Percentiles rank a stretch among this genome's conserved stretches.
Conservation (phyloP, 2,329 filamentous ascomycete species). For the Stachybotrys elegans region DNA sequence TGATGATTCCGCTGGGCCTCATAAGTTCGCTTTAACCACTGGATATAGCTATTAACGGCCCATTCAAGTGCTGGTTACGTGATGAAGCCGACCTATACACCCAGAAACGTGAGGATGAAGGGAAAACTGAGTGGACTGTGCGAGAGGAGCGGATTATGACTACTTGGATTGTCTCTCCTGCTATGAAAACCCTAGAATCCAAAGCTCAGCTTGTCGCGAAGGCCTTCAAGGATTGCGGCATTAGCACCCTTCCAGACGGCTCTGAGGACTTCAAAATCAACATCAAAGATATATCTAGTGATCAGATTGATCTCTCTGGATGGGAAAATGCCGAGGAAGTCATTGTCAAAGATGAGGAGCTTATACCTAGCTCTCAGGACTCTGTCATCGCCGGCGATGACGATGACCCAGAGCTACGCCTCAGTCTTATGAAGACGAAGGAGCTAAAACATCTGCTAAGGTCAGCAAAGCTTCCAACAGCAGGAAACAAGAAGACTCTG, state of each 20-base stretch:
- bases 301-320: neutral
- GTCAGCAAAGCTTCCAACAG: neutral
- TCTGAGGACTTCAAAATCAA: neutral
- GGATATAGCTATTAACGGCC: conserved; percentile 1
- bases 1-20: neutral
- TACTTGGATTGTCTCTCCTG: neutral
- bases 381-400: neutral
- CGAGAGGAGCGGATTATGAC: conserved; percentile 2
- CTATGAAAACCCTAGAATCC: neutral
- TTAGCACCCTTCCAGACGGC: neutral
- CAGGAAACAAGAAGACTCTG: neutral
- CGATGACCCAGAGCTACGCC: neutral
- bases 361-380: neutral
- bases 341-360: neutral
- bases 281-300: neutral
- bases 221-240: neutral
- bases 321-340: neutral
- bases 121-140: neutral
- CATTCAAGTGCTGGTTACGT: conserved; percentile 1
- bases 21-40: conserved; percentile 3
- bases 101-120: neutral
- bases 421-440: neutral
- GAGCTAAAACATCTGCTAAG: neutral
- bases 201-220: neutral
- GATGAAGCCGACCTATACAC: neutral